Base-by-base conservation (phyloP, 2,329 filamentous ascomycete genomes). In the Fusarium gaditjirri region DNA sequence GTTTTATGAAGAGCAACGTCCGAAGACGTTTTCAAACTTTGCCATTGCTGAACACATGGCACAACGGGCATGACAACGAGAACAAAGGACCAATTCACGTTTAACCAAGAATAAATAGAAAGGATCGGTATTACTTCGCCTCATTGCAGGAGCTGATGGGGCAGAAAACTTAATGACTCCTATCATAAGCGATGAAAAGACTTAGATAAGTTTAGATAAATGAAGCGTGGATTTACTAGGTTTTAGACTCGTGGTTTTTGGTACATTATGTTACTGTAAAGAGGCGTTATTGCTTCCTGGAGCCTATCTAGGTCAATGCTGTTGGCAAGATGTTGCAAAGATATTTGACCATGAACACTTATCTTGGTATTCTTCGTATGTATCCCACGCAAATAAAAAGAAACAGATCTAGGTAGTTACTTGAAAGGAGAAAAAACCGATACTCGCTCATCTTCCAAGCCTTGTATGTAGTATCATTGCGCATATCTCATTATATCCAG, bases 401-500 rank as follows among this genome's bases (percentile, higher is more conserved):
- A 47, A 62, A 54, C 35, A 39, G 52, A 61, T 46, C 43, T 47
- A 49, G 27, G 19, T 54, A 54, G 49, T 27, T 61, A 61, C 46
- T 49, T n/a, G 52, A 66, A 50, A 50, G 47, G 31, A 61, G 35
- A 55, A 33, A 61, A 61, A 16, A 43, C 56, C 63, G 44, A 39
- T 61, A 62, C 65, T 70, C 52, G 60, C 44, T 39, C 43, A 52
- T 58, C 55, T 55, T 50, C 53, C 25, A 29, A 23, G 35, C 47
- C 49, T 61, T 61, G 61, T 67, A 53, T 66, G 47, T 73, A 71
- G 60, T 75, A 54, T 76, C 74, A 54, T 76, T 52, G 69, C 73
- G 42, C 73, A 72, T 76, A 52, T 76, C 73, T 76, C 75, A 67
- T 76, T 75, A 77, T 23, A 42, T 42, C 56, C 54, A 44, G 33